Evolutionary conservation across 805 yeast genomes (phyloP).

Genomic region (Myxozyma melibiosi): DNA sequence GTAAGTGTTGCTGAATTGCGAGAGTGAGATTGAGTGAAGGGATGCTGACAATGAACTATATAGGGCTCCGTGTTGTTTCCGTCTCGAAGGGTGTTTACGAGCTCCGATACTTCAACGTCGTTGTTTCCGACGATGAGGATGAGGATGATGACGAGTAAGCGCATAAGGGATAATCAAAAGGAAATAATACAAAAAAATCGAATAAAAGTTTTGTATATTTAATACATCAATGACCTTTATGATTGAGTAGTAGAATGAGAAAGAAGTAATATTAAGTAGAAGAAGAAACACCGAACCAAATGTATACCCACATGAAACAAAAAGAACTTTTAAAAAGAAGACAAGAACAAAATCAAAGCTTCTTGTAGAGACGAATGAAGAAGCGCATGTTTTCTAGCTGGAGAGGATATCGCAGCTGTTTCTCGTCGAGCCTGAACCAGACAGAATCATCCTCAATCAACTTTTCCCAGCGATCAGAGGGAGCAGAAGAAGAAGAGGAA

Average conservation of each 20-base stretch:
- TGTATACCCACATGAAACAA: not conserved
- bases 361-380: slow-evolving; percentile 72
- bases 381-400: slow-evolving; percentile 87
- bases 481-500: too few species aligned
- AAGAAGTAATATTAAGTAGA: not conserved
- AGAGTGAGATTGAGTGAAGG: too few species aligned
- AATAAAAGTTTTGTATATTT: slow-evolving; percentile 7
- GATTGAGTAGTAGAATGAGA: too few species aligned
- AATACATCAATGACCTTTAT: too few species aligned
- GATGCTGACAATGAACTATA: not conserved
- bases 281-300: not conserved
- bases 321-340: not conserved
- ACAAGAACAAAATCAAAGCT: slow-evolving; percentile 42
- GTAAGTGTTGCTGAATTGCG: too few species aligned
- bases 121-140: slow-evolving; percentile 92
- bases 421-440: slow-evolving; percentile 70
- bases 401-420: slow-evolving; percentile 56
- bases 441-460: slow-evolving; percentile 69
- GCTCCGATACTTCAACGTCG: slow-evolving; percentile 98
- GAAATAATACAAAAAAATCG: slow-evolving; percentile 1
- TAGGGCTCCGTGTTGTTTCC: slow-evolving; percentile 95
- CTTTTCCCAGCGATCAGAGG: slow-evolving; percentile 63
- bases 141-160: slow-evolving; percentile 66
- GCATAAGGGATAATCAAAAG: not conserved
- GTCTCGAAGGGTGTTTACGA: slow-evolving; percentile 93